phyloP scores from a whole-genome alignment of 495 filamentous ascomycete species.

The Cercophora samala region DNA sequence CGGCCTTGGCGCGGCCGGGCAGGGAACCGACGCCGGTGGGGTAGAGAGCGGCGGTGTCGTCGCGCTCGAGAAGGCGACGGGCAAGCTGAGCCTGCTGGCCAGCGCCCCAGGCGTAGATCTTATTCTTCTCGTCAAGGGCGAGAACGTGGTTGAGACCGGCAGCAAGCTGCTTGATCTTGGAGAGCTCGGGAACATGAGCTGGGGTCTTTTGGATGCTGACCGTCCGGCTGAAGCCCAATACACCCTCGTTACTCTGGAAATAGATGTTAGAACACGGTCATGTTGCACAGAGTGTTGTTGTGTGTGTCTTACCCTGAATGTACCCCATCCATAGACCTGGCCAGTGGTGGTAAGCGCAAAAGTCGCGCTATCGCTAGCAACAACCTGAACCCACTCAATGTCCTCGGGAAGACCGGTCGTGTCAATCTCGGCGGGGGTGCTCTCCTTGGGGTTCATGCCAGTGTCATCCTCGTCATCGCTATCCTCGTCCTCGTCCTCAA shows the following conservation, averaged over 20 bases:
- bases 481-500: slow-evolving; percentile 50
- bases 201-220: slow-evolving; percentile 36
- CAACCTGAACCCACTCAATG: slow-evolving; percentile 57
- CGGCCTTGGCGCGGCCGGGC: slow-evolving; percentile 53
- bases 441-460: slow-evolving; percentile 59
- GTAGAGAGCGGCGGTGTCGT: slow-evolving; percentile 53
- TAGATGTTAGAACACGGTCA: slow-evolving; percentile 15
- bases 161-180: slow-evolving; percentile 59
- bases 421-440: slow-evolving; percentile 55
- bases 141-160: slow-evolving; percentile 69
- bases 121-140: slow-evolving; percentile 63
- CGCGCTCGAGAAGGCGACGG: slow-evolving; percentile 62
- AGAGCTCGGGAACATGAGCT: slow-evolving; percentile 45
- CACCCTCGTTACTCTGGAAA: slow-evolving; percentile 53
- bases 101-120: slow-evolving; percentile 67
- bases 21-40: slow-evolving; percentile 66
- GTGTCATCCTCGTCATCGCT: slow-evolving; percentile 38
- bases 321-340: slow-evolving; percentile 66
- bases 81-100: slow-evolving; percentile 76
- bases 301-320: slow-evolving; percentile 54
- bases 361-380: slow-evolving; percentile 60
- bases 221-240: slow-evolving; percentile 60
- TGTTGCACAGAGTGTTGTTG: neutral
- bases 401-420: slow-evolving; percentile 42
- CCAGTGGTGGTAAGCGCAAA: slow-evolving; percentile 65